Base-by-base conservation (phyloP, 2,329 filamentous ascomycete species). In the Alternaria gansuensis region DNA sequence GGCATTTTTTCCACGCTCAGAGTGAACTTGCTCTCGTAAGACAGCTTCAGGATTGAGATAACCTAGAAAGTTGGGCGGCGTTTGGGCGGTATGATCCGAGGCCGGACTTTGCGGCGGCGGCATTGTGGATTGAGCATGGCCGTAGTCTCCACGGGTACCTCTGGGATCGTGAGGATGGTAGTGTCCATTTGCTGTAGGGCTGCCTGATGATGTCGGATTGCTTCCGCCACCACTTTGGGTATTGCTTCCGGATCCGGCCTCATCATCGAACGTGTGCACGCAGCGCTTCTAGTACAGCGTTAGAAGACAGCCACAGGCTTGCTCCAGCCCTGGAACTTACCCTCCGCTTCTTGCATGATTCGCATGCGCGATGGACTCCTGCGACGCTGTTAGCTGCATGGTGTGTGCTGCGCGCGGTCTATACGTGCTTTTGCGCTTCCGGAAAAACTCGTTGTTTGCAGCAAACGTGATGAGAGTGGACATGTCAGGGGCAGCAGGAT, bases 41-140 rank as follows among this genome's bases (percentile, higher is more conserved):
- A 80, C 78, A n/a, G 81, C 77, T 61, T 82, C 80, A 4, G 81
- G 81, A 37, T 79, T 80, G 53, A 82, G 67, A 57, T 82, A 82
- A 51, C 80, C 79, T 41, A 82, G 66, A 59, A 82, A 82, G 50
- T 79, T 78, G 17, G 77, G 74, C 14, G 77, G 75, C 31, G 73
- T 78, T 46, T 70, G 66, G 26, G 68, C 67, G 43, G 66, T 66
- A n/a, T 70, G 70, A 28, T 74, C 72, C 33, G 65, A 64, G 28
- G 63, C 65, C 49, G 75, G 71, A 50, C 71, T 76, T 50, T 70
- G 72, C 34, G 74, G 58, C 66, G 74, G 71, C 54, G 70, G 64
- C 71, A 75, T 75, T 61, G 57, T 68, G 54, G 70, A 65, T 51
- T 68, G 64, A 40, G 67, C 57, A 63, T 70, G 65, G 51, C 66